Percentiles rank a stretch among this genome's conserved stretches.
Conservation (phyloP, 1,139 yeast genomes). For the Kodamaea suecica region DNA sequence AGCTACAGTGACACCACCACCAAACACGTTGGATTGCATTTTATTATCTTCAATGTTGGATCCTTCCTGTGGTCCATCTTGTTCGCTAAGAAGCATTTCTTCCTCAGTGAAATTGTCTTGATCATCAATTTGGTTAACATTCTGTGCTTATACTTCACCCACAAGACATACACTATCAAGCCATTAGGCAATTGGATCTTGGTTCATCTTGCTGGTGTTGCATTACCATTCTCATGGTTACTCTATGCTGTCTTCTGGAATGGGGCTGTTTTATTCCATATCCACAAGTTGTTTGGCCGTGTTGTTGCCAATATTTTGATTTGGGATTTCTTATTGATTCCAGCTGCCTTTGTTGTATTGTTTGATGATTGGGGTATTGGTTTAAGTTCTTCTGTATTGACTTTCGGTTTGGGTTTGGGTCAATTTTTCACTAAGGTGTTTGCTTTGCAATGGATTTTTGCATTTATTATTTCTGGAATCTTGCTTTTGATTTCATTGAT, state of each 20-base stretch:
- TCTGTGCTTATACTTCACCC: slow-evolving; percentile 52
- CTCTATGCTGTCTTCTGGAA: slow-evolving; percentile 76
- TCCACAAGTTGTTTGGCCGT: slow-evolving; percentile 60
- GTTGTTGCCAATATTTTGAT: slow-evolving; percentile 67
- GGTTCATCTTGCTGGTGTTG: slow-evolving; percentile 62
- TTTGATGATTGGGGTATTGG: slow-evolving; percentile 75
- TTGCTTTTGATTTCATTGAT: slow-evolving; percentile 49
- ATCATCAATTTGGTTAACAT: slow-evolving; percentile 58
- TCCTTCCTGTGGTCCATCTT: slow-evolving; percentile 61
- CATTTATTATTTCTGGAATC: slow-evolving; percentile 57
- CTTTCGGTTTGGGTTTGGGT: slow-evolving; percentile 64
- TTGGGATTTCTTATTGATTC: slow-evolving; percentile 75
- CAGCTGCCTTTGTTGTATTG: slow-evolving; percentile 52
- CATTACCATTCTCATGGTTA: slow-evolving; percentile 74
- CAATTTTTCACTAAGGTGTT: slow-evolving; percentile 65
- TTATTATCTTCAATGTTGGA: slow-evolving; percentile 56
- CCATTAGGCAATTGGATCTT: slow-evolving; percentile 52
- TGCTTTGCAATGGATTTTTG: slow-evolving; percentile 85
- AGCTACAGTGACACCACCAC: slow-evolving; percentile 26
- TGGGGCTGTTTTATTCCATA: slow-evolving; percentile 65
- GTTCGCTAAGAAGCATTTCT: slow-evolving; percentile 55
- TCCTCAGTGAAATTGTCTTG: slow-evolving; percentile 56
- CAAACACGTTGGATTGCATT: slow-evolving; percentile 54
- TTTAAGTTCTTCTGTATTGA: slow-evolving; percentile 52
- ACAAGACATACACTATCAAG: slow-evolving; percentile 56